Evolutionary conservation across 371 early-diverging fungal species (phyloP).

Genomic region (Thermomucor indicae-seudaticae): DNA sequence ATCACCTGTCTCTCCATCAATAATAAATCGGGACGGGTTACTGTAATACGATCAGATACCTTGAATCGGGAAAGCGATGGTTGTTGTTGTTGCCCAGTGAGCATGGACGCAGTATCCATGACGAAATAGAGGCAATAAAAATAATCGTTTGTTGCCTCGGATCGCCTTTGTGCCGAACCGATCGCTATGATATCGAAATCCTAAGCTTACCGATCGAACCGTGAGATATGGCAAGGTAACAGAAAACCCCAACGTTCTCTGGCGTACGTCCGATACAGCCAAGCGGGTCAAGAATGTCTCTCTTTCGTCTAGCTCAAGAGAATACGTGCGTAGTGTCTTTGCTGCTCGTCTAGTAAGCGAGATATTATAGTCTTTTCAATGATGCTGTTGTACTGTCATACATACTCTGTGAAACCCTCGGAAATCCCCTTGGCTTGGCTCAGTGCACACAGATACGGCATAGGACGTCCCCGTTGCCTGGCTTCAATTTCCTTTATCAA

Average conservation of each 20-base stretch:
- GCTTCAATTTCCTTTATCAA: conserved; percentile 5
- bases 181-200: conserved; percentile 16
- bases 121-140: conserved; percentile 23
- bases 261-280: conserved; percentile 24
- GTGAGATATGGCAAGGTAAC: not conserved
- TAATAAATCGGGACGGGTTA: not conserved
- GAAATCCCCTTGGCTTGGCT: conserved; percentile 23
- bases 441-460: conserved; percentile 24
- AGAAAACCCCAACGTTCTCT: not conserved
- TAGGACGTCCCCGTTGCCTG: conserved; percentile 11
- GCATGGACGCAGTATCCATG: conserved; percentile 13
- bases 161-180: conserved; percentile 20
- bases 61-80: conserved; percentile 11
- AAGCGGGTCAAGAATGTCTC: conserved; percentile 26
- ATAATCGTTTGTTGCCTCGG: not conserved
- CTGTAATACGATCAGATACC: conserved; percentile 1
- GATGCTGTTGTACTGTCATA: not conserved
- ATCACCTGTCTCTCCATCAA: not conserved
- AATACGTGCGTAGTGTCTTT: conserved; percentile 22
- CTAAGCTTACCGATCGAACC: not conserved
- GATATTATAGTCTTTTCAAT: not conserved
- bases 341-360: conserved; percentile 6
- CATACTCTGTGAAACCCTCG: conserved; percentile 23
- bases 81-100: conserved; percentile 7
- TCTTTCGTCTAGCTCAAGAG: conserved; percentile 7